These are phyloP conservation scores for Scheffersomyces titani DNA, from an alignment of 1,139 yeast genomes.

Conservation along the genomic window DNA sequence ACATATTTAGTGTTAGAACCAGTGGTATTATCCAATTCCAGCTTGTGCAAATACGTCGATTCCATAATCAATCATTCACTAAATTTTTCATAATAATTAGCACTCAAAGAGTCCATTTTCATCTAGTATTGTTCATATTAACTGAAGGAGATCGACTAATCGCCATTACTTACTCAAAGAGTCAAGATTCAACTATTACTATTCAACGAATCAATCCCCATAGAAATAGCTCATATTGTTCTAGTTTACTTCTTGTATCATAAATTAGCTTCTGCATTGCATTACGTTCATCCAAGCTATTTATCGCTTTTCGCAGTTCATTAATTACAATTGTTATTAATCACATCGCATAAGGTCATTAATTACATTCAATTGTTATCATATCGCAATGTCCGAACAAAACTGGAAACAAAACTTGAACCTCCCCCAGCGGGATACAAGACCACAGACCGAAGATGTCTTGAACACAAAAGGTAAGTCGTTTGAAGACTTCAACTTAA, in stretches of 20 bases:
- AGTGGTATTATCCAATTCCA: neutral
- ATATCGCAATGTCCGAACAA: conserved; percentile 27
- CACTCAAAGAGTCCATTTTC: neutral
- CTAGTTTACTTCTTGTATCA: neutral
- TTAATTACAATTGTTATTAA: neutral
- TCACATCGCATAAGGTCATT: neutral
- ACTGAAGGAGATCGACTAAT: neutral
- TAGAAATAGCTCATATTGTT: neutral
- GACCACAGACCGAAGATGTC: conserved; percentile 97
- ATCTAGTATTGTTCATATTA: neutral
- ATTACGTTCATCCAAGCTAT: neutral
- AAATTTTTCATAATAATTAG: neutral
- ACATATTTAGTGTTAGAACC: neutral
- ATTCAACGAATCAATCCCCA: neutral
- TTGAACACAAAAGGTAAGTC: conserved; percentile 86
- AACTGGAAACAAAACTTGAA: conserved; percentile 76
- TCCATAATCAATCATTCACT: neutral
- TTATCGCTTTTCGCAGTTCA: neutral
- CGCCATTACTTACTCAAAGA: neutral
- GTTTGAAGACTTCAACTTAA: conserved; percentile 89
- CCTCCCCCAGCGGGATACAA: conserved; percentile 78
- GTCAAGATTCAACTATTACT: neutral
- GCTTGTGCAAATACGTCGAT: neutral
- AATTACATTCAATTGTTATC: too few relatives aligned
- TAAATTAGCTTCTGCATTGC: neutral